phyloP scores from a whole-genome alignment of 139 green algal species.

The Picochlorum sp. region DNA sequence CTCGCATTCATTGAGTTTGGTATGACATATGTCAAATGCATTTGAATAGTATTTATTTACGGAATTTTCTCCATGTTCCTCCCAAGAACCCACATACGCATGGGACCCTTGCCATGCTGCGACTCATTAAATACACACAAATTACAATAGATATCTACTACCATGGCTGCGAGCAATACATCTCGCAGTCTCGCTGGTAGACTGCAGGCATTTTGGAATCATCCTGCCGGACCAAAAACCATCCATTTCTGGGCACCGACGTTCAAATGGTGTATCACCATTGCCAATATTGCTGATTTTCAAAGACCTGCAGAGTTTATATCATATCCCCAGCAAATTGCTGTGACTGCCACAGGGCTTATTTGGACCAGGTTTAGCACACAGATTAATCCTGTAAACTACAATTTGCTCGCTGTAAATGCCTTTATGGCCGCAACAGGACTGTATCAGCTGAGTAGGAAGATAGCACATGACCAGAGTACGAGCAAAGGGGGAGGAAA shows the following conservation, averaged over 20 bases:
- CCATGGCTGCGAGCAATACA: not conserved
- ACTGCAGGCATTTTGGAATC: constrained; percentile 8
- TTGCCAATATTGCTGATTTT: constrained; percentile 95
- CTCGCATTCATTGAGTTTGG: too few relatives aligned
- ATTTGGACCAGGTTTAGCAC: constrained; percentile 87
- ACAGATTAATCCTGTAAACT: constrained; percentile 86
- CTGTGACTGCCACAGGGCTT: constrained; percentile 77
- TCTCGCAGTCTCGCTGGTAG: not conserved
- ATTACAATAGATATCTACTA: too few relatives aligned
- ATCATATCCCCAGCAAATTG: constrained; percentile 85
- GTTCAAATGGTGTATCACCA: constrained; percentile 95
- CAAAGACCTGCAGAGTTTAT: constrained; percentile 78
- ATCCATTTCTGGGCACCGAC: constrained; percentile 88
- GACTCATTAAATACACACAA: too few relatives aligned
- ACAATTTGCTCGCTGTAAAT: constrained; percentile 93
- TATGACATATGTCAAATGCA: too few relatives aligned
- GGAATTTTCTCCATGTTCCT: too few relatives aligned
- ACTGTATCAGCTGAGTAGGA: constrained; percentile 74
- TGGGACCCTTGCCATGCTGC: too few relatives aligned
- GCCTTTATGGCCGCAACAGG: constrained; percentile 78
- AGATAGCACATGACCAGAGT: constrained; percentile 18
- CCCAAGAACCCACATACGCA: too few relatives aligned
- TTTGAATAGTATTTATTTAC: too few relatives aligned
- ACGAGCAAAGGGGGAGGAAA: not conserved
- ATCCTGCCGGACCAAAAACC: constrained; percentile 10